phyloP scores from a whole-genome alignment of 805 yeast species.

The Hanseniaspora vineae region DNA sequence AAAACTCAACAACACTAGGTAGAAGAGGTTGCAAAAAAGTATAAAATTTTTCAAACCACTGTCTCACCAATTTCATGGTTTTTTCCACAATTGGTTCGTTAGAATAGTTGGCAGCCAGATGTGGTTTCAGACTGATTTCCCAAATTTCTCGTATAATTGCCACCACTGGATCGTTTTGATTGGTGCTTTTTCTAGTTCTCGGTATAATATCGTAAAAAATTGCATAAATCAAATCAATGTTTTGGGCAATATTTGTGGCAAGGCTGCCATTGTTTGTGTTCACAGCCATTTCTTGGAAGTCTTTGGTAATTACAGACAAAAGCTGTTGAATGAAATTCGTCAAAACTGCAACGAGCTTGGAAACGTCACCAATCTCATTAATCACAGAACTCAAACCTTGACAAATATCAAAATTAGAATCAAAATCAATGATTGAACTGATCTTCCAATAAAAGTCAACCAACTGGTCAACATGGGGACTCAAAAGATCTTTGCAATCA shows the following conservation, averaged over 20 bases:
- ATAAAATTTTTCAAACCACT: conserved; percentile 2
- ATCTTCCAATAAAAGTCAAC: conserved; percentile 56
- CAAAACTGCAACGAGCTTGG: conserved; percentile 31
- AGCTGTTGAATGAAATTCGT: conserved; percentile 57
- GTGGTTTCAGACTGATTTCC: conserved; percentile 2
- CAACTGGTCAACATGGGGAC: conserved; percentile 60
- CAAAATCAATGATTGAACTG: conserved; percentile 42
- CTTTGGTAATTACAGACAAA: conserved; percentile 35
- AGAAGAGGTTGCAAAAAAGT: conserved; percentile 33
- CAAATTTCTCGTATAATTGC: conserved; percentile 1
- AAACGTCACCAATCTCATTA: conserved; percentile 41
- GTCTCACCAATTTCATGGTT: not conserved
- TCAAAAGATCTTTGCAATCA: conserved; percentile 64
- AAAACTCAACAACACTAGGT: conserved; percentile 48
- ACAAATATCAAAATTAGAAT: conserved; percentile 64
- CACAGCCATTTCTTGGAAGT: conserved; percentile 10
- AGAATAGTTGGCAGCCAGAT: not conserved
- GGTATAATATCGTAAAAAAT: conserved; percentile 4
- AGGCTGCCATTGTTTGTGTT: conserved; percentile 11
- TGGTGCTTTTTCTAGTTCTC: not conserved
- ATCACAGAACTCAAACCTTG: conserved; percentile 86
- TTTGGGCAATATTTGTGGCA: conserved; percentile 29
- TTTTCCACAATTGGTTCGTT: conserved; percentile 1
- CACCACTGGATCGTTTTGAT: conserved; percentile 1
- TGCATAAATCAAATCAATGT: conserved; percentile 34